Conservation (phyloP, 1,284 basidiomycete genomes). For the Ceratobasidium theobromae region DNA sequence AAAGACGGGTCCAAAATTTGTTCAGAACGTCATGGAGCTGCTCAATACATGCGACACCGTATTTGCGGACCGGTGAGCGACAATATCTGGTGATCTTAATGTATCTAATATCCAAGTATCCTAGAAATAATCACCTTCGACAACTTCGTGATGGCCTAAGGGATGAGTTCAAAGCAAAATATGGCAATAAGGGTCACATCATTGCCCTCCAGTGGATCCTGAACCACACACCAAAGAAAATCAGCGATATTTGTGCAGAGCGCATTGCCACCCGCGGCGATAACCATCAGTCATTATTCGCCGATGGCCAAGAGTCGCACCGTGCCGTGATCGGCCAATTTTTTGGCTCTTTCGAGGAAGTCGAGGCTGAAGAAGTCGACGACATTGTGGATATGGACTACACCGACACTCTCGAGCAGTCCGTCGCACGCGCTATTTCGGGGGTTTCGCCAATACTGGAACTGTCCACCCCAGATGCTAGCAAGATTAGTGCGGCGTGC, state of each 20-base stretch:
- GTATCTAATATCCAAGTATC: neutral
- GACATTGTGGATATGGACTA: slow-evolving; percentile 64
- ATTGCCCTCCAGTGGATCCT: slow-evolving; percentile 80
- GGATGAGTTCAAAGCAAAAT: slow-evolving; percentile 41
- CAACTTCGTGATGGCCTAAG: slow-evolving; percentile 75
- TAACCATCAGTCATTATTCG: slow-evolving; percentile 79
- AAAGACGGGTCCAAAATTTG: slow-evolving; percentile 74
- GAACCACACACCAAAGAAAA: slow-evolving; percentile 51
- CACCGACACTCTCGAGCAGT: slow-evolving; percentile 54
- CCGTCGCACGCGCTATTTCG: slow-evolving; percentile 61
- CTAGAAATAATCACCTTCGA: slow-evolving; percentile 82
- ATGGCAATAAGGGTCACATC: slow-evolving; percentile 48
- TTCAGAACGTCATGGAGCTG: slow-evolving; percentile 69
- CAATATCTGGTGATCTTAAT: neutral
- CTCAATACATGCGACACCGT: slow-evolving; percentile 72
- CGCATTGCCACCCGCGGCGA: slow-evolving; percentile 74
- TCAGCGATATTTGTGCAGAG: slow-evolving; percentile 75
- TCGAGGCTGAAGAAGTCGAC: slow-evolving; percentile 65
- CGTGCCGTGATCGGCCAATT: slow-evolving; percentile 84
- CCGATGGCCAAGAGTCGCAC: slow-evolving; percentile 61
- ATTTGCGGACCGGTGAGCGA: slow-evolving; percentile 63
- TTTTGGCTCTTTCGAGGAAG: slow-evolving; percentile 64
- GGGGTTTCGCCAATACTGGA: slow-evolving; percentile 56
- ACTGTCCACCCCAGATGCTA: slow-evolving; percentile 55
- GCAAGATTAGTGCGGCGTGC: slow-evolving; percentile 62